phyloP scores from a whole-genome alignment of 2,329 filamentous ascomycete genomes.

The Alternaria incomplexa region DNA sequence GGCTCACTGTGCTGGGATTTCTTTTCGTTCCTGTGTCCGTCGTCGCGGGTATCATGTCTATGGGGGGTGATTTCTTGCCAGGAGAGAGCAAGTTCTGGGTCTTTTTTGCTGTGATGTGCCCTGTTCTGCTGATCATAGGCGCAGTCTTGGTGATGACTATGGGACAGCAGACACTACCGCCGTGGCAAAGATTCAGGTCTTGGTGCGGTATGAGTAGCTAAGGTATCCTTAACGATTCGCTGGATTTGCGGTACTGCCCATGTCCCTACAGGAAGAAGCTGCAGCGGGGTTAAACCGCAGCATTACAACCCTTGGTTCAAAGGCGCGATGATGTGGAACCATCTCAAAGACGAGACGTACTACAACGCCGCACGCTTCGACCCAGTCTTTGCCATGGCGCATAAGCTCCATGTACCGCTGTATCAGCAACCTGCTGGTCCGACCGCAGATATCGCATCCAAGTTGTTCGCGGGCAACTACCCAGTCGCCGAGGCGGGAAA shows the following conservation, averaged over 20 bases:
- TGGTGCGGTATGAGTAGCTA: no score
- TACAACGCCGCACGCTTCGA: background rate
- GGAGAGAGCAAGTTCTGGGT: background rate
- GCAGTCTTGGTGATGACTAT: no score
- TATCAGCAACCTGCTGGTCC: background rate
- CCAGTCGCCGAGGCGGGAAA: background rate
- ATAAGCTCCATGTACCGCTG: background rate
- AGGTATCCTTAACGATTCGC: background rate
- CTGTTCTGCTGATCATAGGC: no score
- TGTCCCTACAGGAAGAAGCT: background rate
- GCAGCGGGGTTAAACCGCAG: background rate
- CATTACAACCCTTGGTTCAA: background rate
- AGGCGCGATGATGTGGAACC: background rate
- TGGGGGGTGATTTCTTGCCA: slow-evolving; percentile 1
- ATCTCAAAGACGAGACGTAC: background rate
- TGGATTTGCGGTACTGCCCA: background rate
- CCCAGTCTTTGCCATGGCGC: background rate
- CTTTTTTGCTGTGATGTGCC: background rate
- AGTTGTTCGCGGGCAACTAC: background rate
- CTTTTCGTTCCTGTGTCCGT: background rate
- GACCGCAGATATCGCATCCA: background rate
- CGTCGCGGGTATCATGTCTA: background rate
- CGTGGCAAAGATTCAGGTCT: no score
- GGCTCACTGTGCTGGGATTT: no score
- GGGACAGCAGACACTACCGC: no score